Conservation (phyloP, 805 yeast genomes). For the Lachancea sp. region DNA sequence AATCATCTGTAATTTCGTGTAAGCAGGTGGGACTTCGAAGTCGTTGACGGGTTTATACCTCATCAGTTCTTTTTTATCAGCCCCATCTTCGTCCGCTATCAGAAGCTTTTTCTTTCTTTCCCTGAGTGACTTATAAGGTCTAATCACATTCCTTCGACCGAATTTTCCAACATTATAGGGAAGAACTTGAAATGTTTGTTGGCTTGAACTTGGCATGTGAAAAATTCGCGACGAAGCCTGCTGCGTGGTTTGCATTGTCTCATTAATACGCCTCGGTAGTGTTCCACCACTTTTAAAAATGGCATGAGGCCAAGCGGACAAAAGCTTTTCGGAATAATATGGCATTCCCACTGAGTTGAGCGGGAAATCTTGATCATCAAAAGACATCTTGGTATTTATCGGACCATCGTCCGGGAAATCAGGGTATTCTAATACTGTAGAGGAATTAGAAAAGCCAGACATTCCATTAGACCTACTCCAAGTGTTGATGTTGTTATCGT, state of each 20-base stretch:
- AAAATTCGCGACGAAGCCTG: background rate
- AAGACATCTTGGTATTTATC: background rate
- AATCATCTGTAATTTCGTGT: constrained; percentile 63
- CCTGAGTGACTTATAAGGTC: constrained; percentile 38
- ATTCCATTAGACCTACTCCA: constrained; percentile 27
- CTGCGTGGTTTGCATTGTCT: constrained; percentile 11
- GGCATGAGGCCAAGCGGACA: constrained; percentile 74
- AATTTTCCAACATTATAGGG: constrained; percentile 51
- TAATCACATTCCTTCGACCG: constrained; percentile 49
- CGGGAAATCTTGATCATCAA: constrained; percentile 44
- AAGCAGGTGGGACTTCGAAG: constrained; percentile 60
- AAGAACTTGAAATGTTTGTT: constrained; percentile 38
- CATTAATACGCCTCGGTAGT: constrained; percentile 49
- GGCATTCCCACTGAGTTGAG: constrained; percentile 80
- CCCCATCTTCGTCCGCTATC: constrained; percentile 15
- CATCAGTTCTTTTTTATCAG: constrained; percentile 19
- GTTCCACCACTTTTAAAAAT: constrained; percentile 59
- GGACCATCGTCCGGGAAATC: constrained; percentile 36
- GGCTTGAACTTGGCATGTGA: constrained; percentile 12
- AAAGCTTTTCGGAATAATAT: constrained; percentile 64
- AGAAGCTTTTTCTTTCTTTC: constrained; percentile 22
- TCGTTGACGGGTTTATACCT: constrained; percentile 29
- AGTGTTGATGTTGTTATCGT: constrained; percentile 41
- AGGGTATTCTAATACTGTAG: constrained; percentile 49
- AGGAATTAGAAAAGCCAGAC: constrained; percentile 31